Evolutionary conservation across 2,329 filamentous ascomycete genomes (phyloP), one percentile per base, ranked within the genome.

Genomic region (Tolypocladium sp.): DNA sequence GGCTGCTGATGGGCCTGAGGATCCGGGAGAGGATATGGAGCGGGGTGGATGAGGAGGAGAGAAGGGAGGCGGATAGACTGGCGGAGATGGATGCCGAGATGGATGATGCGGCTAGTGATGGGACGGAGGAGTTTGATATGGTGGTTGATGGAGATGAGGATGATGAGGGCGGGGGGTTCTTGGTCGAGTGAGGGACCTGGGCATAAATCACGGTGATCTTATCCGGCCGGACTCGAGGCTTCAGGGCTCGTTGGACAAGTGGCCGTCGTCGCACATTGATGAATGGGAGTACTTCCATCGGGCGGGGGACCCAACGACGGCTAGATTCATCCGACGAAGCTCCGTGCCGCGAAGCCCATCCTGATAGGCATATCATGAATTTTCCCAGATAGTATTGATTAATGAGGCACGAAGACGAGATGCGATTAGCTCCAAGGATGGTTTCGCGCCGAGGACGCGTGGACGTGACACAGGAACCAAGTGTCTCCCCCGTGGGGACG

Each of bases 1-100:
- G 87, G 67, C 89, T 97, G 61, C 71, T 96, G 61, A 86, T 90
- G 73, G 89, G 86, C 0, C 68, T 97, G 68, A 80, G 90, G 44
- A 90, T 97, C 49, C 80, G 86, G 37, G 85, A 92, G 70, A 80
- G 88, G 60, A 85, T 96, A 41, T 88, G 86, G 71, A 82, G 78
- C 0, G 80, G 81, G 1, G 81, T 82, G 4, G 77, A 78, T 49
- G 76, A 75, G 1, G 75, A 77, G 22, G 78, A 81, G 41, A 77
- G 79, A 59, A 72, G 69, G 33, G 71, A 72, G 46, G 72, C 71
- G 0, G 73, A 73, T 3, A 66, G 70, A 53, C 73, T 73, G 38
- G 69, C 70, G 44, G 72, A 74, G 49, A 63, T 74, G 54, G 74
- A 74, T 7, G 67, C 67, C n/a, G 68, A 70, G 53, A 60, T 71